Evolutionary conservation across 495 filamentous ascomycete species (phyloP).

Genomic region (Eremomyces bilateralis): DNA sequence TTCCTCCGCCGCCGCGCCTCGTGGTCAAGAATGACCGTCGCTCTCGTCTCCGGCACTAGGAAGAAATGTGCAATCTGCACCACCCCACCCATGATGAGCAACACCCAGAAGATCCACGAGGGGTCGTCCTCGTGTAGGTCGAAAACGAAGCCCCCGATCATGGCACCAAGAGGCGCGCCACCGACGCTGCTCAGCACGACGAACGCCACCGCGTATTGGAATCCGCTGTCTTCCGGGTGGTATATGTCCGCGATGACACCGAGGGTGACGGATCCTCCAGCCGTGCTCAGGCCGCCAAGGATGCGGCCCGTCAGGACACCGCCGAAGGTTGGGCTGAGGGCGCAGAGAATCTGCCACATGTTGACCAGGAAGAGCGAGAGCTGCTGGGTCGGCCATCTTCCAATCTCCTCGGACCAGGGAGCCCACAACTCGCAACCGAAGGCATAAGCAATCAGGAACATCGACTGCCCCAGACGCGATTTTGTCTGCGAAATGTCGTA

Average conservation of each 20-base stretch:
- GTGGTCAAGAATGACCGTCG: constrained; percentile 41
- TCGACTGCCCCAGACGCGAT: constrained; percentile 20
- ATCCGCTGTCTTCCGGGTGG: constrained; percentile 34
- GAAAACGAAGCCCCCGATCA: constrained; percentile 60
- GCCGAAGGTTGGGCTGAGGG: constrained; percentile 29
- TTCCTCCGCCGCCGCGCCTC: constrained; percentile 43
- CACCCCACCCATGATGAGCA: constrained; percentile 48
- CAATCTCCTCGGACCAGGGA: constrained; percentile 42
- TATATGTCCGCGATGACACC: constrained; percentile 42
- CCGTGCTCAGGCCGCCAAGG: constrained; percentile 35
- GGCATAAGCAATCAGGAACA: constrained; percentile 38
- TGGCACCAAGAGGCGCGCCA: constrained; percentile 54
- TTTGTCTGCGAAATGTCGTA: constrained; percentile 10
- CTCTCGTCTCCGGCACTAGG: constrained; percentile 45
- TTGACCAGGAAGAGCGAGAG: constrained; percentile 35
- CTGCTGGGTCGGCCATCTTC: constrained; percentile 34
- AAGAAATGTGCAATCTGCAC: constrained; percentile 46
- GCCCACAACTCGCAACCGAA: constrained; percentile 49
- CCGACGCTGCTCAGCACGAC: constrained; percentile 58
- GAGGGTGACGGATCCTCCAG: constrained; percentile 42
- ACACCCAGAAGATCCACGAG: constrained; percentile 66
- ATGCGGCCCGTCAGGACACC: constrained; percentile 34
- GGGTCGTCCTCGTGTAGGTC: constrained; percentile 33
- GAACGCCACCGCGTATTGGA: constrained; percentile 52
- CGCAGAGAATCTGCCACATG: constrained; percentile 33